Percentiles rank a stretch among this genome's conserved stretches.
Conservation (phyloP, 495 filamentous ascomycete species). For the Penicillium angulare region DNA sequence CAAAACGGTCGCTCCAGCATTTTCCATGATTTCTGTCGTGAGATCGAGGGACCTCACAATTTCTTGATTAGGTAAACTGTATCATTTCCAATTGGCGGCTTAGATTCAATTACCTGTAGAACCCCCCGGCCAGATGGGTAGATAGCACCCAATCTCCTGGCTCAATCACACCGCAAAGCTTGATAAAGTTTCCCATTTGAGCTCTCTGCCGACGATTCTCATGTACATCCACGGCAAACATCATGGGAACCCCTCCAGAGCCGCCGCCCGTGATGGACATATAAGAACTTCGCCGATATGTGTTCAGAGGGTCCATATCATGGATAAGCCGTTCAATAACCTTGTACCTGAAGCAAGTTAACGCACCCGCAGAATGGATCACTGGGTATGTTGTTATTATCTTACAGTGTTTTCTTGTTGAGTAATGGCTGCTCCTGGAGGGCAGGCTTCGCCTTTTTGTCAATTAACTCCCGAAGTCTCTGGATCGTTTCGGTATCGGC, state of each 20-base stretch:
- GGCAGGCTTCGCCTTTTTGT: not conserved
- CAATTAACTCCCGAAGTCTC: not conserved
- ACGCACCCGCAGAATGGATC: not conserved
- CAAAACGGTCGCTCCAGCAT: constrained; percentile 22
- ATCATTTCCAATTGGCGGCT: not conserved
- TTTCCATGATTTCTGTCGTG: constrained; percentile 17
- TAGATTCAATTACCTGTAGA: constrained; percentile 5
- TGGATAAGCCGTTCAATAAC: constrained; percentile 18
- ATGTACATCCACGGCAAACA: constrained; percentile 23
- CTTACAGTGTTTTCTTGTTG: not conserved
- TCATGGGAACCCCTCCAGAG: constrained; percentile 16
- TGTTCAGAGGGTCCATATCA: constrained; percentile 21
- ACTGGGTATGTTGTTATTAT: not conserved
- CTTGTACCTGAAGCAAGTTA: constrained; percentile 15
- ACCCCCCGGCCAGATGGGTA: constrained; percentile 16
- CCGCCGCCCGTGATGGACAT: constrained; percentile 31
- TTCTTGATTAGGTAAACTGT: not conserved
- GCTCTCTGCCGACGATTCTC: constrained; percentile 32
- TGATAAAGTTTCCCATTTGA: constrained; percentile 17
- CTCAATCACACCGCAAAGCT: constrained; percentile 10
- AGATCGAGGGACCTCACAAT: constrained; percentile 15
- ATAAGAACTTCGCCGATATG: constrained; percentile 26
- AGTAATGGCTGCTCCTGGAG: not conserved
- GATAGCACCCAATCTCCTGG: constrained; percentile 31
- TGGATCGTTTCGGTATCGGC: constrained; percentile 7